Evolutionary conservation across 73 alveolate genomes (phyloP).

Genomic region (Tetrahymena thermophila): DNA sequence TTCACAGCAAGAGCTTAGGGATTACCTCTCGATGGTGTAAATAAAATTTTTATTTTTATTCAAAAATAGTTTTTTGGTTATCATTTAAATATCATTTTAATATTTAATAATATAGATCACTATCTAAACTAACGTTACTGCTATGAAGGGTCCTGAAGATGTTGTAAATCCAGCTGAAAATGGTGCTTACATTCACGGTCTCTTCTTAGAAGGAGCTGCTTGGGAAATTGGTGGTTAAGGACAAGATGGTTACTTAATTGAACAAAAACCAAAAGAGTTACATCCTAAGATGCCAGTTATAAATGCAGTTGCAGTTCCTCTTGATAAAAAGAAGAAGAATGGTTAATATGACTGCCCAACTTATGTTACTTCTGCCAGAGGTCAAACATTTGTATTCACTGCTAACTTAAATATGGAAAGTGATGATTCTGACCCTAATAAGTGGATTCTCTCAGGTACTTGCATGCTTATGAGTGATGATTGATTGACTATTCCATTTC

Average conservation of each 20-base stretch:
- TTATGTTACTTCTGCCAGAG: conserved; percentile 97
- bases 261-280: conserved; percentile 86
- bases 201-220: conserved; percentile 99
- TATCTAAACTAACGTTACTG: conserved; percentile 58
- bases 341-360: conserved; percentile 97
- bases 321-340: conserved; percentile 75
- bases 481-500: conserved; percentile 26
- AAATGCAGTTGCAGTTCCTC: conserved; percentile 88
- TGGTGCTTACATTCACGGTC: conserved; percentile 98
- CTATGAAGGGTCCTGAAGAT: conserved; percentile 86
- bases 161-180: conserved; percentile 91
- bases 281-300: conserved; percentile 97
- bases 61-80: background rate
- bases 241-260: conserved; percentile 96
- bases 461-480: conserved; percentile 92
- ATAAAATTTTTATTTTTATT: conserved; percentile 7
- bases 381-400: conserved; percentile 95
- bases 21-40: conserved; percentile 92
- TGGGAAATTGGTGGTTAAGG: conserved; percentile 99
- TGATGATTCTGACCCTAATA: conserved; percentile 91
- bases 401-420: conserved; percentile 98
- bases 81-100: background rate
- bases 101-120: background rate
- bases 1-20: conserved; percentile 84
- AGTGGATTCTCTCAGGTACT: conserved; percentile 98